Percentiles rank a stretch among this genome's conserved stretches.
Conservation (phyloP, 1,139 yeast genomes). For the Lodderomyces metapsilosis region DNA sequence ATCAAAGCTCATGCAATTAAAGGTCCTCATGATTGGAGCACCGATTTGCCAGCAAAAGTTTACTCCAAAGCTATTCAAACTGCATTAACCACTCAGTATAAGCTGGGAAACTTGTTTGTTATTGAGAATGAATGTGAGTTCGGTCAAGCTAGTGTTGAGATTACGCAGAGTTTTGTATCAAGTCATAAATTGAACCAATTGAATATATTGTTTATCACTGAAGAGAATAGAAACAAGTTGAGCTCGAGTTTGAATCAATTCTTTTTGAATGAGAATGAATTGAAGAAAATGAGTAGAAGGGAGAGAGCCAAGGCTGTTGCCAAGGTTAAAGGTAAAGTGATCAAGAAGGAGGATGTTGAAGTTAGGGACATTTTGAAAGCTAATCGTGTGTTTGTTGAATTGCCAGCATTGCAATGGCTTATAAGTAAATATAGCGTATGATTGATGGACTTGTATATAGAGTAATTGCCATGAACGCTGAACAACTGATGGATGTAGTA, state of each 20-base stretch:
- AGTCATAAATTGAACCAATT: constrained; percentile 53
- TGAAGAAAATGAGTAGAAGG: constrained; percentile 6
- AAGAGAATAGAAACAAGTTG: constrained; percentile 49
- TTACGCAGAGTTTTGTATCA: constrained; percentile 46
- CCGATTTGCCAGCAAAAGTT: constrained; percentile 73
- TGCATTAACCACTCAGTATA: constrained; percentile 80
- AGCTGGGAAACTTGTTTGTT: constrained; percentile 67
- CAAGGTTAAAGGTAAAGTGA: constrained; percentile 57
- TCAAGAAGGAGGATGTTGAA: constrained; percentile 75
- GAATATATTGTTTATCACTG: constrained; percentile 67
- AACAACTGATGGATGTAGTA: too few relatives aligned
- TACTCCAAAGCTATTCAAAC: constrained; percentile 75
- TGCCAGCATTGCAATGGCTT: constrained; percentile 65
- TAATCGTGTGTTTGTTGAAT: constrained; percentile 71
- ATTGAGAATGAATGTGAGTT: constrained; percentile 45
- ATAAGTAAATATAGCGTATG: constrained; percentile 29
- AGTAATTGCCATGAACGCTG: too few relatives aligned
- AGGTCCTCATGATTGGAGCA: constrained; percentile 89
- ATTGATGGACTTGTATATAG: constrained; percentile 13
- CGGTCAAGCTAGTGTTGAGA: constrained; percentile 18
- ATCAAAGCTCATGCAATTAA: constrained; percentile 86
- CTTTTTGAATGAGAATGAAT: constrained; percentile 7
- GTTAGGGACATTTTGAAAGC: constrained; percentile 86
- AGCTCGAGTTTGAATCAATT: constrained; percentile 18
- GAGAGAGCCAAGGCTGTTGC: constrained; percentile 33